A percentile compares a stretch with the other conserved stretches of the same genome.
phyloP scores from a whole-genome alignment of 83 land plant species.

The Picea abies region DNA sequence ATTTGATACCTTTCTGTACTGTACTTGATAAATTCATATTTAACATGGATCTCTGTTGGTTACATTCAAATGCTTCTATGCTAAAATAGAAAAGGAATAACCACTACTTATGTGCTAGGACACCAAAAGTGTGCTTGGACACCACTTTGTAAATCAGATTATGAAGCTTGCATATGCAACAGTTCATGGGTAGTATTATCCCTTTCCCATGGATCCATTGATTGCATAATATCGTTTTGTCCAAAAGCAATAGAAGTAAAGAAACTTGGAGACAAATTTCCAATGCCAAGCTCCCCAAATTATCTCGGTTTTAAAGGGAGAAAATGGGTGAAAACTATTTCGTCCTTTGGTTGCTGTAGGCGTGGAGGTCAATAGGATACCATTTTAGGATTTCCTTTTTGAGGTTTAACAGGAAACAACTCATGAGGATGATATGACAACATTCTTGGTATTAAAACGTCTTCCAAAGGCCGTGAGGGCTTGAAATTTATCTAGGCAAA shows the following conservation, averaged over 20 bases:
- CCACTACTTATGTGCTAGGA: too few relatives aligned
- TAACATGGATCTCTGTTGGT: too few relatives aligned
- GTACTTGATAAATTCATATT: too few relatives aligned
- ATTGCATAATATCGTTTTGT: background rate
- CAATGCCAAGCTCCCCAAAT: background rate
- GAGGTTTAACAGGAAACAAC: background rate
- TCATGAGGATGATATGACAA: background rate
- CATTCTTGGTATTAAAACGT: background rate
- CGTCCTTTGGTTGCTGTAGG: background rate
- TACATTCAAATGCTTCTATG: too few relatives aligned
- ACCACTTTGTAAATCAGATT: background rate
- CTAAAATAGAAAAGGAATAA: too few relatives aligned
- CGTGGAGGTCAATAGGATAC: background rate
- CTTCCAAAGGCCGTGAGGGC: background rate
- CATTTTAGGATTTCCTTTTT: background rate
- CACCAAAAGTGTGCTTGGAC: background rate
- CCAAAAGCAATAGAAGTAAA: background rate
- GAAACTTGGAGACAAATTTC: background rate
- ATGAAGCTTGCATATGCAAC: background rate
- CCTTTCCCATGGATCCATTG: conserved; percentile 7
- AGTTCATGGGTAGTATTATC: background rate
- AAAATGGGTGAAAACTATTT: background rate
- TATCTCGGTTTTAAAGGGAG: background rate
- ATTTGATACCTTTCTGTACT: too few relatives aligned
- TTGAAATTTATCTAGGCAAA: background rate